Base-by-base conservation (phyloP, 768 basidiomycete genomes). In the Brasilioporus rufonigricans region DNA sequence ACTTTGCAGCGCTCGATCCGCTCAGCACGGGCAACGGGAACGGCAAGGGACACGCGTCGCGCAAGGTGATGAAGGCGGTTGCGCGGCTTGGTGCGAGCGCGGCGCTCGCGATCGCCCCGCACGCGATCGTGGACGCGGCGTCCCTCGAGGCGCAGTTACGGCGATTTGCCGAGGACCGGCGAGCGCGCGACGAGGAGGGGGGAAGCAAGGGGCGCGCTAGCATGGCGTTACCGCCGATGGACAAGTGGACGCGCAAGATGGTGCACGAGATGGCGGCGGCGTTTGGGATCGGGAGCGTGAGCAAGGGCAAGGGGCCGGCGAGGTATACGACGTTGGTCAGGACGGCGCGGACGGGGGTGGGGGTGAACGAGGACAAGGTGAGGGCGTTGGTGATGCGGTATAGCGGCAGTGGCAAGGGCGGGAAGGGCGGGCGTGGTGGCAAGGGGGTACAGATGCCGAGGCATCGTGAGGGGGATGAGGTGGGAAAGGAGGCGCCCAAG, bases 401-500 rank as follows among this genome's bases (percentile, higher is more conserved):
- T 27, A 71, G 72, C 64, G 31, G 67, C 67, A 57, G 61, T 38
- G n/a, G 55, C 61, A 55, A 60, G 55, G 18, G 57, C 38, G 33
- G 39, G 10, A 29, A 23, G 21, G 12, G 38, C 4, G 16, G 58
- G 21, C 38, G 38, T 18, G 29, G 41, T 36, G 56, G 19, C 47
- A 54, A 26, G 44, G 43, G 54, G 52, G 23, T 47, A 65, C 74
- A 49, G 44, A 63, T 77, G 53, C 80, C 83, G 19, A 74, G 74
- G 53, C 88, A 89, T 50, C 77, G 73, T 44, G 94, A 97, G 32
- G 94, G 94, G 26, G 93, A 95, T 48, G 85, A 86, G 59, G 92
- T 97, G 44, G 94, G 94, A 16, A 87, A 87, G 77, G 85, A 86
- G 45, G 92, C 91, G 14, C 89, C 89, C 2, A 92, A 86, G 73